phyloP scores from a whole-genome alignment of 768 basidiomycete species.

The Tylopilus subfusipes region DNA sequence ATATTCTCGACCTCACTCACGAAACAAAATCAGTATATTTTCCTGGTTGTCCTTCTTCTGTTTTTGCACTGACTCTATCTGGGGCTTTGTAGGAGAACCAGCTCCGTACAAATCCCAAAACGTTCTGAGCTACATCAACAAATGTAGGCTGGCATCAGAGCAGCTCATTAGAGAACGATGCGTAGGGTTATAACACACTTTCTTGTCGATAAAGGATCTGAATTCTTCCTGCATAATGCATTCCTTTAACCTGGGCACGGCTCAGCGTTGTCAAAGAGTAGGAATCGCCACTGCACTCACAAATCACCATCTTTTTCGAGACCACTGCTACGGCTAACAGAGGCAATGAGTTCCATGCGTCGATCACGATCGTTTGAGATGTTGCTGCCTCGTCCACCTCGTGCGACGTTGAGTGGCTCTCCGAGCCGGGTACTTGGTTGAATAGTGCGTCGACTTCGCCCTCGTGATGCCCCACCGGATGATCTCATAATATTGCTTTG shows the following conservation, averaged over 20 bases:
- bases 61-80: constrained; percentile 25
- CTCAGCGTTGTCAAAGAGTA: constrained; percentile 34
- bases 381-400: background rate
- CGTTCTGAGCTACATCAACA: constrained; percentile 42
- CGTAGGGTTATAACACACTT: constrained; percentile 41
- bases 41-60: constrained; percentile 52
- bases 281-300: constrained; percentile 42
- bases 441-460: constrained; percentile 9
- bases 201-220: constrained; percentile 57
- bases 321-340: constrained; percentile 75
- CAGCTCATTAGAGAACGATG: background rate
- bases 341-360: constrained; percentile 64
- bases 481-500: constrained; percentile 4
- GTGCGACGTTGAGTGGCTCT: background rate
- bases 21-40: constrained; percentile 70
- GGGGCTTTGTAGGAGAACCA: constrained; percentile 5
- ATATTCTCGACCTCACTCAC: constrained; percentile 39
- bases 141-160: background rate
- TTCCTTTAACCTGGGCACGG: constrained; percentile 54
- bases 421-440: background rate
- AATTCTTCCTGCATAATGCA: constrained; percentile 62
- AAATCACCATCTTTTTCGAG: constrained; percentile 70
- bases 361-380: constrained; percentile 8
- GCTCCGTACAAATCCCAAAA: constrained; percentile 41
- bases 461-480: constrained; percentile 4